These are phyloP conservation scores for Tetraselmis chui DNA, from an alignment of 139 green algal species.

Conservation along the genomic window DNA sequence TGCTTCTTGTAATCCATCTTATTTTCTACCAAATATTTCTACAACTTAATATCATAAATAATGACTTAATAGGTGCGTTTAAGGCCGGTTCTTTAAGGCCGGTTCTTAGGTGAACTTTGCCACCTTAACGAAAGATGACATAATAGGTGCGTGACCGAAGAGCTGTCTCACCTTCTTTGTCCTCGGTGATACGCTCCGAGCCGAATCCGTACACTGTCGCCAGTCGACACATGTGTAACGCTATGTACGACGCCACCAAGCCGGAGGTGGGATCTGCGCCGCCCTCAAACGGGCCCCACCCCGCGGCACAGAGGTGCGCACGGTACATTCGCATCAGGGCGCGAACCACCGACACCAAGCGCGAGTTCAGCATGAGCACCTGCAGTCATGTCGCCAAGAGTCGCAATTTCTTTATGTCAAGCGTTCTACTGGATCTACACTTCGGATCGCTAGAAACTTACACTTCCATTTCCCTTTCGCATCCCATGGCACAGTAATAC, in stretches of 20 bases:
- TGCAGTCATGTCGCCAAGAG: background rate
- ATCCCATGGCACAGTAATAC: no score
- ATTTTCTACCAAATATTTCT: no score
- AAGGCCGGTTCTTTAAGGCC: no score
- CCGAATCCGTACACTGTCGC: background rate
- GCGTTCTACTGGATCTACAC: background rate
- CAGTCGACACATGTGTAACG: background rate
- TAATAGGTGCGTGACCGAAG: no score
- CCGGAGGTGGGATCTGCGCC: background rate
- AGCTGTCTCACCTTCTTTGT: background rate
- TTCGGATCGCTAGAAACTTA: no score
- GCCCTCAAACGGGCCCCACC: conserved; percentile 1
- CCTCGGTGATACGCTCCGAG: background rate
- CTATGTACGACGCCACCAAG: background rate
- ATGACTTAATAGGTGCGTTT: no score
- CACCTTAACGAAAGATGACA: no score
- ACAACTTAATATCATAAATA: no score
- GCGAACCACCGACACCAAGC: background rate
- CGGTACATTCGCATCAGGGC: background rate
- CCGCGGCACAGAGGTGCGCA: background rate
- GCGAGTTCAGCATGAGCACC: conserved; percentile 1
- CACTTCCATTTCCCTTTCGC: no score
- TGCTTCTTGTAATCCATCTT: no score
- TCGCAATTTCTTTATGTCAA: background rate
- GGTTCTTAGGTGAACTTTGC: no score